Conservation (phyloP, 2,329 filamentous ascomycete genomes). For the Aquanectria penicillioides region DNA sequence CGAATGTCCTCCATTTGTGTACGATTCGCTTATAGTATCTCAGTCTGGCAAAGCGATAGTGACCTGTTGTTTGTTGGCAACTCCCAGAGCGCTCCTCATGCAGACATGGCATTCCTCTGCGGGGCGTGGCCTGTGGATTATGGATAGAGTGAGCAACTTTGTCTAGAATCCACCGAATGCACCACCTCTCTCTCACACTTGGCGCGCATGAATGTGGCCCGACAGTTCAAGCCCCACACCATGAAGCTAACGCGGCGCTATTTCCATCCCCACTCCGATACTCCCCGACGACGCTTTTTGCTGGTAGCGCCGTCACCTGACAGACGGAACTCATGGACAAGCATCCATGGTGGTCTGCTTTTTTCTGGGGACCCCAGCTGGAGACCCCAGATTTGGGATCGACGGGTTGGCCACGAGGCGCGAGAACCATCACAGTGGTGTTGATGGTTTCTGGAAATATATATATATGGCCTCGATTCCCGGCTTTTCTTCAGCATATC, state of each 20-base stretch:
- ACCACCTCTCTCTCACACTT: not conserved
- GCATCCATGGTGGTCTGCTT: constrained; percentile 14
- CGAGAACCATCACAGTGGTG: not conserved
- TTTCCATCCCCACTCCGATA: constrained; percentile 26
- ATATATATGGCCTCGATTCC: constrained; percentile 20
- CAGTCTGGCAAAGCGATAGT: not conserved
- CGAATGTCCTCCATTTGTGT: constrained; percentile 20
- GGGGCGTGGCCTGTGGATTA: not conserved
- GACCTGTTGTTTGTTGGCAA: not conserved
- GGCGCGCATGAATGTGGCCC: not conserved
- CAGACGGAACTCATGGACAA: not conserved
- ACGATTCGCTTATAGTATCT: not conserved
- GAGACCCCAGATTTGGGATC: constrained; percentile 18
- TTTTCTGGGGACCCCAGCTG: constrained; percentile 28
- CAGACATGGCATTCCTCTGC: constrained; percentile 5
- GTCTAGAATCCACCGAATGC: not conserved
- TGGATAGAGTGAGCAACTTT: constrained; percentile 5
- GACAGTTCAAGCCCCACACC: not conserved
- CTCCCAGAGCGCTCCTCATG: not conserved
- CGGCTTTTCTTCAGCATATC: not conserved
- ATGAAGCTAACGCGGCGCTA: constrained; percentile 2
- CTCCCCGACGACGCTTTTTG: constrained; percentile 25
- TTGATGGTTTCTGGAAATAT: not conserved
- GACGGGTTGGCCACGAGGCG: not conserved
- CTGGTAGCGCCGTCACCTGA: constrained; percentile 1